phyloP scores from a whole-genome alignment of 371 early-diverging fungal genomes.

The Apophysomyces variabilis region DNA sequence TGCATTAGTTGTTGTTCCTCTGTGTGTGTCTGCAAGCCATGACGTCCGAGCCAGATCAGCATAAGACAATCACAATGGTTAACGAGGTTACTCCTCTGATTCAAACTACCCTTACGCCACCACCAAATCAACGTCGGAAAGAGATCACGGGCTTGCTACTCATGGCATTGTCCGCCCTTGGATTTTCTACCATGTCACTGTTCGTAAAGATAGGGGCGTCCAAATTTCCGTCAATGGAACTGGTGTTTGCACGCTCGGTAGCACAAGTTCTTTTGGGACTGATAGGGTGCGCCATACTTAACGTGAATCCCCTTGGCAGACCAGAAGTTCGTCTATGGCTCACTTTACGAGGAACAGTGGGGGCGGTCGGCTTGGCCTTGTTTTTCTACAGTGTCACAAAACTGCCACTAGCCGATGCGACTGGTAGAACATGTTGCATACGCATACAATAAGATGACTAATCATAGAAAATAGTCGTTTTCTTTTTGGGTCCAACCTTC shows the following conservation, averaged over 20 bases:
- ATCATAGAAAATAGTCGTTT: constrained; percentile 46
- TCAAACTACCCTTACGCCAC: background rate
- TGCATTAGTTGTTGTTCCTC: no score
- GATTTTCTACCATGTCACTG: constrained; percentile 70
- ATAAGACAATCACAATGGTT: constrained; percentile 20
- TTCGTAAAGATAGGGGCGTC: constrained; percentile 66
- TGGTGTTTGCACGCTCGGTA: constrained; percentile 72
- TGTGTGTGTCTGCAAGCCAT: no score
- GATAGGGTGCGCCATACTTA: constrained; percentile 49
- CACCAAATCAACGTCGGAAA: constrained; percentile 6
- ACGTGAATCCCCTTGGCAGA: constrained; percentile 62
- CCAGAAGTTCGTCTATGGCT: constrained; percentile 56
- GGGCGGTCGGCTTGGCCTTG: constrained; percentile 66
- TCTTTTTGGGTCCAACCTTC: constrained; percentile 78
- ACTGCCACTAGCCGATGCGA: constrained; percentile 78
- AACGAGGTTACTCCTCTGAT: constrained; percentile 29
- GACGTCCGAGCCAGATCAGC: no score
- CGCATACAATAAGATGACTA: constrained; percentile 2
- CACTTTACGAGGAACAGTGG: constrained; percentile 64
- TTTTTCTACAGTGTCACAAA: constrained; percentile 72
- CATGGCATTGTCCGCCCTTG: constrained; percentile 70
- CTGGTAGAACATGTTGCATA: constrained; percentile 38
- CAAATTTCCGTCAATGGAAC: constrained; percentile 63
- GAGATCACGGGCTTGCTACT: constrained; percentile 37
- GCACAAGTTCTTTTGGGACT: constrained; percentile 66